Percentiles rank a stretch among this genome's conserved stretches.
phyloP scores from a whole-genome alignment of 805 yeast genomes.

The Candida maesae region DNA sequence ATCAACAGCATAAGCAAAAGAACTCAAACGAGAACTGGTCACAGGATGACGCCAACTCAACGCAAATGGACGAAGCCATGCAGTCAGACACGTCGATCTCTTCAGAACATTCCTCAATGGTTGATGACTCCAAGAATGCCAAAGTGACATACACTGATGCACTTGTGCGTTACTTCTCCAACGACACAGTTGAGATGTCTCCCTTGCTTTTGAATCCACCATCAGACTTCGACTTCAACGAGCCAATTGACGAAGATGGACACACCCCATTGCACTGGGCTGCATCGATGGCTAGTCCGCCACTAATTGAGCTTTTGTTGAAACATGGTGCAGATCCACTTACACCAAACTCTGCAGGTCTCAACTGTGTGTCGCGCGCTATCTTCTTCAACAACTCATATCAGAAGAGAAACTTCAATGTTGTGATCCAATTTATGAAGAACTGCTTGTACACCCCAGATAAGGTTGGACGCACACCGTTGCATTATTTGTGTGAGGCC shows the following conservation, averaged over 20 bases:
- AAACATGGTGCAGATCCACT: conserved; percentile 61
- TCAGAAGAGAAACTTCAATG: conserved; percentile 56
- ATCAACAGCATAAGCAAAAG: conserved; percentile 26
- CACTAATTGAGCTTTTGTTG: conserved; percentile 53
- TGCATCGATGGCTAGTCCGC: conserved; percentile 67
- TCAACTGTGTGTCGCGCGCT: conserved; percentile 67
- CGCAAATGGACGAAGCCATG: conserved; percentile 29
- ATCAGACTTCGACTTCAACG: conserved; percentile 57
- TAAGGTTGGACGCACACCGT: conserved; percentile 64
- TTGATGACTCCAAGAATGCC: conserved; percentile 10
- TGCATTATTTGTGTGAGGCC: conserved; percentile 63
- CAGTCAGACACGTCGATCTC: conserved; percentile 41
- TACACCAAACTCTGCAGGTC: conserved; percentile 50
- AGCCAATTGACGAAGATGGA: conserved; percentile 73
- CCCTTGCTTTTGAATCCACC: conserved; percentile 52
- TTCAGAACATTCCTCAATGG: conserved; percentile 30
- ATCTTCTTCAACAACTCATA: conserved; percentile 70
- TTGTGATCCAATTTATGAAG: conserved; percentile 56
- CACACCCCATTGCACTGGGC: conserved; percentile 88
- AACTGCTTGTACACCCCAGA: conserved; percentile 70
- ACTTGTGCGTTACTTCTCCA: conserved; percentile 50
- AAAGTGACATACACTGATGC: conserved; percentile 38
- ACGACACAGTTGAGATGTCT: conserved; percentile 29
- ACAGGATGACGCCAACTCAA: conserved; percentile 29
- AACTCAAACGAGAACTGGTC: conserved; percentile 29